Percentiles rank a stretch among this genome's conserved stretches.
These are phyloP conservation scores for Trichothecium sympodiale DNA, from an alignment of 2,329 filamentous ascomycete genomes.

Conservation along the genomic window DNA sequence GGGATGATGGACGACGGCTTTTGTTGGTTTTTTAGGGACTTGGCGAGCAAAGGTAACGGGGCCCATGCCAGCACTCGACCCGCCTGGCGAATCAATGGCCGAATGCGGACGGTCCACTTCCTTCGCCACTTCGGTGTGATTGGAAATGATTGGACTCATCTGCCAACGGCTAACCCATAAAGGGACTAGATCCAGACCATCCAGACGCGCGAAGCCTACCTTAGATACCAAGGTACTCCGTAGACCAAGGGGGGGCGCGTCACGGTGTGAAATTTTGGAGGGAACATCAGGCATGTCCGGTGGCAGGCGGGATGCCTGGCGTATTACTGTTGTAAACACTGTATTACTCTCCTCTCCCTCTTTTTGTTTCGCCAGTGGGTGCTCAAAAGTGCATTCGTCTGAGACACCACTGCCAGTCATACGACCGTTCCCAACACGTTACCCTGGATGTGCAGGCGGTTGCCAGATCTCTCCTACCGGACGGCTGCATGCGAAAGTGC, in stretches of 20 bases:
- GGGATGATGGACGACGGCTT: conserved; percentile 4
- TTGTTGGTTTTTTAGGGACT: conserved; percentile 4
- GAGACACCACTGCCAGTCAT: too few relatives aligned
- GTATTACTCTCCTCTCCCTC: too few relatives aligned
- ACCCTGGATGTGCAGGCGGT: too few relatives aligned
- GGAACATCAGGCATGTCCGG: conserved; percentile 3
- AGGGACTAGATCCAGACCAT: conserved; percentile 1
- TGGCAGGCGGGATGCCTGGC: conserved; percentile 1
- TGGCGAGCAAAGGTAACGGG: background rate
- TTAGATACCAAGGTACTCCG: too few relatives aligned
- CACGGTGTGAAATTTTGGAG: conserved; percentile 3
- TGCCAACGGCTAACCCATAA: conserved; percentile 1
- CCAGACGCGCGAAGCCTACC: too few relatives aligned
- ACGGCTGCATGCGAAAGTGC: too few relatives aligned
- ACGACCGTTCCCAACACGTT: too few relatives aligned
- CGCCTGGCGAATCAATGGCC: conserved; percentile 1
- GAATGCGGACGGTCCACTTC: background rate
- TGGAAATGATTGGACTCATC: conserved; percentile 4
- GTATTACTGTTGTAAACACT: too few relatives aligned
- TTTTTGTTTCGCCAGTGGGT: too few relatives aligned
- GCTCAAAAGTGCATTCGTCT: too few relatives aligned
- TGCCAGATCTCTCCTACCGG: too few relatives aligned
- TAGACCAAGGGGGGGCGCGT: conserved; percentile 3
- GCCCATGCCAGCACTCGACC: background rate
- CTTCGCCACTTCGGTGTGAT: conserved; percentile 6